Base-by-base conservation (phyloP, 768 basidiomycete species). In the Panus rudis region DNA sequence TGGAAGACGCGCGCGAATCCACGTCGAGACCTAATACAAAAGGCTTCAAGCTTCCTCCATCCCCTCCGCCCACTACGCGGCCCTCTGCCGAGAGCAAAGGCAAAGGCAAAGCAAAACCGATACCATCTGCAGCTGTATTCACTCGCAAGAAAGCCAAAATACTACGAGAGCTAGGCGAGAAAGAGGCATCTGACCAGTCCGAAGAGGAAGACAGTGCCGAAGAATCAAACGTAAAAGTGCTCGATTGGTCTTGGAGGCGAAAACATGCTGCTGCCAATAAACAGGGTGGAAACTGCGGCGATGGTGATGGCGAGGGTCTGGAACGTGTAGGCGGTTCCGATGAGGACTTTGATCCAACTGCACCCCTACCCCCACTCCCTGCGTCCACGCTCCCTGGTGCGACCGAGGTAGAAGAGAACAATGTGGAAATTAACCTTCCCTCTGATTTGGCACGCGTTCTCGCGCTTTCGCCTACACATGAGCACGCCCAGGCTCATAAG, bases 391-490 rank as follows among this genome's bases (percentile, higher is more conserved):
- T 35, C 27, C 10, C 5, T 17, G 19, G 27, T 28, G 26, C 28
- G 13, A 31, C n/a, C n/a, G n/a, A n/a, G n/a, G n/a, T n/a, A n/a
- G n/a, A n/a, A n/a, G n/a, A n/a, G n/a, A n/a, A n/a, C 48, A 59
- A 58, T 47, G 62, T 84, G 52, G 71, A 73, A 47, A 68, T 82
- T 46, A 65, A 80, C 60, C 65, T 87, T 39, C 79, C 82, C 38
- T 80, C 84, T 48, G 70, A 79, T 44, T 71, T 89, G 51, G 78
- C 69, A 51, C 70, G 69, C 54, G 69, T 85, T 49, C 65, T 89
- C 25, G 78, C 81, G 41, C 66, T 90, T 48, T 74, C 78, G 28
- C 63, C 75, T n/a, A n/a, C n/a, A n/a, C n/a, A n/a, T 7, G 34
- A 33, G 27, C 45, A 54, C 4, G n/a, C 39, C 25, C 45, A 49